Percentiles rank a stretch among this genome's conserved stretches.
Evolutionary conservation across 148 eudicot genomes (phyloP).

Genomic region (Cornus controversa): DNA sequence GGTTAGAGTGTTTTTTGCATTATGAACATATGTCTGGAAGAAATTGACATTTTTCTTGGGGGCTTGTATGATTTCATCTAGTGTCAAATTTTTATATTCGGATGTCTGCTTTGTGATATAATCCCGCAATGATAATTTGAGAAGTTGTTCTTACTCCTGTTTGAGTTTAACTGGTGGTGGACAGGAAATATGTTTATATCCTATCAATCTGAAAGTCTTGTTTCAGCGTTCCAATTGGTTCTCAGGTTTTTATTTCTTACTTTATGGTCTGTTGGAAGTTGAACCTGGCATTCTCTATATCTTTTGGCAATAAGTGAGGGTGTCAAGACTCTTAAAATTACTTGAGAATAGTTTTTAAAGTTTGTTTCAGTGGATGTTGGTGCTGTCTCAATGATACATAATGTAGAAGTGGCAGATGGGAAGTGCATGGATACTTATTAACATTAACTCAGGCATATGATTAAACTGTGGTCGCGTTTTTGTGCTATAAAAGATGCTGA

Average conservation of each 20-base stretch:
- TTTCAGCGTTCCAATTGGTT: neutral
- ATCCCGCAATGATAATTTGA: neutral
- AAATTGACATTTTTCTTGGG: constrained; percentile 1
- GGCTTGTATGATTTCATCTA: neutral
- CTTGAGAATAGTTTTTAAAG: too few relatives aligned
- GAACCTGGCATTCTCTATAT: neutral
- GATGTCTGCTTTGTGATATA: neutral
- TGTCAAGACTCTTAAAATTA: too few relatives aligned
- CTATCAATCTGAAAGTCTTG: neutral
- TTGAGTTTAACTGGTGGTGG: neutral
- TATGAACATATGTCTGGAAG: neutral
- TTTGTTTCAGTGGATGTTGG: too few relatives aligned
- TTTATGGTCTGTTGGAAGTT: neutral
- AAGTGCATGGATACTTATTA: too few relatives aligned
- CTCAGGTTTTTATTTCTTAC: neutral
- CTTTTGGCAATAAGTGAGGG: too few relatives aligned
- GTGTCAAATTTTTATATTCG: neutral
- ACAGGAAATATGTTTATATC: neutral
- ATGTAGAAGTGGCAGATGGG: too few relatives aligned
- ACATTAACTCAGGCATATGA: too few relatives aligned
- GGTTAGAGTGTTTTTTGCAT: neutral
- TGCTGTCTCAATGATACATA: too few relatives aligned
- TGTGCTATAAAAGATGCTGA: too few relatives aligned
- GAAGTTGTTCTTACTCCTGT: neutral
- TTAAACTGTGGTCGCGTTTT: too few relatives aligned